Conservation (phyloP, 495 filamentous ascomycete species). For the Aspergillus biplanus region DNA sequence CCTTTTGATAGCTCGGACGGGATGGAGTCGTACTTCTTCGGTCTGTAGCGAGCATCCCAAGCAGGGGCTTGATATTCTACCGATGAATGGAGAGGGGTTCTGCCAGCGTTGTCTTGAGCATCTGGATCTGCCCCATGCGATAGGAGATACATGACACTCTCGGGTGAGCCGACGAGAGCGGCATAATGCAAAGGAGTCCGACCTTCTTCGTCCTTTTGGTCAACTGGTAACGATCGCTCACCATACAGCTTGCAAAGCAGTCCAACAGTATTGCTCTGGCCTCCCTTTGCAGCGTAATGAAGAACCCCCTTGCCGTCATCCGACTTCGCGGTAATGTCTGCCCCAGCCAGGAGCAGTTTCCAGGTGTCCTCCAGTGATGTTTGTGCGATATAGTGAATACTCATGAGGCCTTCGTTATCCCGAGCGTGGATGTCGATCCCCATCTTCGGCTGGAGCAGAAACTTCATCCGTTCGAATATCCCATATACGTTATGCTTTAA, state of each 20-base stretch:
- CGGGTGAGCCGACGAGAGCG: not conserved
- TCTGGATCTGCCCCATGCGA: conserved; percentile 4
- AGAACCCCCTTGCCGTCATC: conserved; percentile 15
- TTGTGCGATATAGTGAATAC: conserved; percentile 68
- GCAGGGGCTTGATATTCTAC: not conserved
- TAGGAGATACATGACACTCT: conserved; percentile 1
- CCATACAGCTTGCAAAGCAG: conserved; percentile 14
- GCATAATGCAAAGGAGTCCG: conserved; percentile 19
- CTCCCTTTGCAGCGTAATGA: conserved; percentile 21
- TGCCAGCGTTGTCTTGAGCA: not conserved
- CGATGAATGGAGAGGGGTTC: not conserved
- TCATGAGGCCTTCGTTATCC: conserved; percentile 81
- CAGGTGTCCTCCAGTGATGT: conserved; percentile 9
- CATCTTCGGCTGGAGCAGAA: conserved; percentile 19
- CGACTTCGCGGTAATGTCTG: conserved; percentile 18
- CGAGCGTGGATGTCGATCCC: conserved; percentile 73
- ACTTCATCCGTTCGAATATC: not conserved
- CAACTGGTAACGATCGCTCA: not conserved
- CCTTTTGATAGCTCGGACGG: not conserved
- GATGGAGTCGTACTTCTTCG: not conserved
- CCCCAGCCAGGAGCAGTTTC: conserved; percentile 18
- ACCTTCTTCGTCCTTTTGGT: conserved; percentile 9
- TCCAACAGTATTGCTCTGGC: conserved; percentile 19
- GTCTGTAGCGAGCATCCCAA: not conserved
- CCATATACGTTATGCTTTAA: not conserved